Conservation (phyloP, 2,329 filamentous ascomycete genomes). For the Mycocentrospora acerina region DNA sequence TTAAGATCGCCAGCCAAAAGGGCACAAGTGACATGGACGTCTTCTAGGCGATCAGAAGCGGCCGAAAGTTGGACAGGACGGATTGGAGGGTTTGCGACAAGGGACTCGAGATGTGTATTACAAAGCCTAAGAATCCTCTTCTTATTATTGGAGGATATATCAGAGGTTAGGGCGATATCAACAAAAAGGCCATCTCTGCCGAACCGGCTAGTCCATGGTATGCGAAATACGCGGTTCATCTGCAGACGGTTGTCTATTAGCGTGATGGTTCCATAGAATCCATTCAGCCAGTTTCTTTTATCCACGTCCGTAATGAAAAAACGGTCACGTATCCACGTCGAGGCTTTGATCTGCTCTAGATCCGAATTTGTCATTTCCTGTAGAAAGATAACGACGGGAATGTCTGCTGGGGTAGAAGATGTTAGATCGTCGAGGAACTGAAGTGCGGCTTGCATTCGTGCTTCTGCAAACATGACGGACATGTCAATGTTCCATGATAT, state of each 20-base stretch:
- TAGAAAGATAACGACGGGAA: conserved; percentile 50
- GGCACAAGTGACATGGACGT: conserved; percentile 41
- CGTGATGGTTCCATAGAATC: conserved; percentile 55
- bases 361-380: conserved; percentile 56
- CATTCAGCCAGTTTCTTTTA: conserved; percentile 47
- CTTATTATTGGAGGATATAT: not conserved
- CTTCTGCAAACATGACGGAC: conserved; percentile 38
- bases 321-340: conserved; percentile 50
- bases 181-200: conserved; percentile 58
- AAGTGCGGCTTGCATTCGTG: conserved; percentile 48
- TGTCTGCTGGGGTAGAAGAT: conserved; percentile 11
- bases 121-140: conserved; percentile 49
- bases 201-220: conserved; percentile 54
- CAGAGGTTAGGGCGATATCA: conserved; percentile 45
- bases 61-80: conserved; percentile 53
- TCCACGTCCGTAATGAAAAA: conserved; percentile 55
- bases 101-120: conserved; percentile 60
- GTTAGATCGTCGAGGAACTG: conserved; percentile 40
- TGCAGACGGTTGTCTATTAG: conserved; percentile 53
- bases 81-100: conserved; percentile 51
- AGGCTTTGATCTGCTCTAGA: conserved; percentile 46
- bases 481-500: conserved; percentile 56
- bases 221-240: conserved; percentile 52
- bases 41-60: conserved; percentile 48
- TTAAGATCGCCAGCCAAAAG: conserved; percentile 60